Conservation (phyloP, 441 rosid genomes). For the Brassica hybrid region DNA sequence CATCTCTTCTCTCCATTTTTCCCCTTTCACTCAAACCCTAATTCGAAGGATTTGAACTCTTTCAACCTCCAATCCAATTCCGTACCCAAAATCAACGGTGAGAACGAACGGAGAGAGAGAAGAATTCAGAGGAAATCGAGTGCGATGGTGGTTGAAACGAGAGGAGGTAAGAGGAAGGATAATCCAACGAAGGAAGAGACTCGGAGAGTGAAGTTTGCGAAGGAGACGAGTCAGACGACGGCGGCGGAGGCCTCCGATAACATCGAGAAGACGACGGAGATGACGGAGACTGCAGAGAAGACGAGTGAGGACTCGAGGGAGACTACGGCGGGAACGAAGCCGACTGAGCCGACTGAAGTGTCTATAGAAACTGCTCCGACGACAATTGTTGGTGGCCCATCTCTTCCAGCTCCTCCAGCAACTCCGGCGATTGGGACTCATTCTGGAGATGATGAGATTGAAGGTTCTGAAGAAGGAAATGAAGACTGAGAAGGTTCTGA, state of each 20-base stretch:
- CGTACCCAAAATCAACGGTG: not conserved
- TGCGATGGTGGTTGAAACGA: too few species aligned
- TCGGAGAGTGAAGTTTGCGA: not conserved
- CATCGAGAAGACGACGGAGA: not conserved
- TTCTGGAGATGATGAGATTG: not conserved
- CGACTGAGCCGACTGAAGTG: not conserved
- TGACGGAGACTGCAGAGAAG: not conserved
- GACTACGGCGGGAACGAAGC: not conserved
- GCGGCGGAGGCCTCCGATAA: not conserved
- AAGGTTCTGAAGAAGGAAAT: not conserved
- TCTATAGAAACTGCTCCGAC: too few species aligned
- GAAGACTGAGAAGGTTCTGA: not conserved
- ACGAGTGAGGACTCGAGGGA: not conserved
- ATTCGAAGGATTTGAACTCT: too few species aligned
- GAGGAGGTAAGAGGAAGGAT: too few species aligned
- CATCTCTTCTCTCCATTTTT: too few species aligned
- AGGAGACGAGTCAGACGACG: not conserved
- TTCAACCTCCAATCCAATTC: not conserved
- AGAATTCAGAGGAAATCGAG: not conserved
- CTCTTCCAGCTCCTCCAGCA: too few species aligned
- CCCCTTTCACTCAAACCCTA: too few species aligned
- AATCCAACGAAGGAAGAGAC: not conserved
- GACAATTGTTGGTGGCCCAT: too few species aligned
- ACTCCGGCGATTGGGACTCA: too few species aligned
- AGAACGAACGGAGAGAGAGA: not conserved